These are phyloP conservation scores for Fusarium cyanostomum DNA, from an alignment of 2,329 filamentous ascomycete genomes.

Conservation along the genomic window DNA sequence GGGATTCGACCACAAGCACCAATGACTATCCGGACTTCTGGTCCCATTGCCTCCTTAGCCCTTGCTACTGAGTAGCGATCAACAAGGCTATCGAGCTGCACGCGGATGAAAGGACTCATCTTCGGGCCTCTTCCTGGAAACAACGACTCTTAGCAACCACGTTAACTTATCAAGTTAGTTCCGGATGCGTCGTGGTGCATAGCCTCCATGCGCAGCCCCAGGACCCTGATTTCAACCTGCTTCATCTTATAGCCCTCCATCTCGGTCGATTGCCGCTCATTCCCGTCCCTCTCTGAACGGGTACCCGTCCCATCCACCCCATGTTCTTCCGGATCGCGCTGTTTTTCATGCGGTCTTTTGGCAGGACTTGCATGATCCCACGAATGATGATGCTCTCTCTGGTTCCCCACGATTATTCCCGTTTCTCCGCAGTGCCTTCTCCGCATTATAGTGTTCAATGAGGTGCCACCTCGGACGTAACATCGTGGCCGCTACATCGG, in stretches of 20 bases:
- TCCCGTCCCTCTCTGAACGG: slow-evolving; percentile 21
- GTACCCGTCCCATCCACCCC: slow-evolving; percentile 23
- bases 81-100: too few species aligned
- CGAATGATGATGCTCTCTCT: slow-evolving; percentile 23
- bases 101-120: too few species aligned
- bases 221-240: slow-evolving; percentile 32
- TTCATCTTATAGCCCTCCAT: slow-evolving; percentile 22
- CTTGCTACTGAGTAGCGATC: too few species aligned
- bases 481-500: slow-evolving; percentile 27
- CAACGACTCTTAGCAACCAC: slow-evolving; percentile 12
- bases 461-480: slow-evolving; percentile 20
- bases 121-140: background rate
- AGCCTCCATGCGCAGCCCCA: slow-evolving; percentile 12
- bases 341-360: slow-evolving; percentile 26
- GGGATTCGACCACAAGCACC: too few species aligned
- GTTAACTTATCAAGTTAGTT: too few species aligned
- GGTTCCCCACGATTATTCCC: slow-evolving; percentile 35
- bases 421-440: slow-evolving; percentile 26
- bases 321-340: slow-evolving; percentile 27
- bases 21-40: too few species aligned
- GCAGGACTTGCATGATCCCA: slow-evolving; percentile 34
- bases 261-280: slow-evolving; percentile 22
- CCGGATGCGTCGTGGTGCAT: slow-evolving; percentile 25
- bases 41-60: too few species aligned
- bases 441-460: slow-evolving; percentile 25